A percentile compares a stretch with the other conserved stretches of the same genome.
phyloP scores from a whole-genome alignment of 495 filamentous ascomycete species.

The Podospora pseudoanserina region DNA sequence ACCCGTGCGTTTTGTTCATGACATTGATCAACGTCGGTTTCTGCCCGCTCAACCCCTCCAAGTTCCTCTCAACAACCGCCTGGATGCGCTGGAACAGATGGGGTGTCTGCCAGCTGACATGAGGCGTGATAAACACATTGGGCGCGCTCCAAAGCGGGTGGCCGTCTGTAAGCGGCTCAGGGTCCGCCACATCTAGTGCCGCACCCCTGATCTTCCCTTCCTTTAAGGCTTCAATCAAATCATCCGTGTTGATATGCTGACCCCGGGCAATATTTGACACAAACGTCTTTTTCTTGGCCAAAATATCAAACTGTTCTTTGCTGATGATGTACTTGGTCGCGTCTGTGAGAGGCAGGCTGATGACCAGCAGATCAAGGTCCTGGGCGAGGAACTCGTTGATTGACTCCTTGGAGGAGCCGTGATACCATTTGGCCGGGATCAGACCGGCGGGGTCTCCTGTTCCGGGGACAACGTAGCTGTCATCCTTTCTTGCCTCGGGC shows the following conservation, averaged over 20 bases:
- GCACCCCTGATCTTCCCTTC: slow-evolving; percentile 61
- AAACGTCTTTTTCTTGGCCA: slow-evolving; percentile 56
- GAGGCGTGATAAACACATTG: slow-evolving; percentile 76
- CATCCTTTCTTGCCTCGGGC: slow-evolving; percentile 55
- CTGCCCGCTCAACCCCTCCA: slow-evolving; percentile 30
- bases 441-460: slow-evolving; percentile 73
- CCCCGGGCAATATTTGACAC: slow-evolving; percentile 76
- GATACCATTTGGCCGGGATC: slow-evolving; percentile 70
- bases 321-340: slow-evolving; percentile 62
- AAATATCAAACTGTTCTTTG: slow-evolving; percentile 61
- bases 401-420: slow-evolving; percentile 56
- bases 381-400: slow-evolving; percentile 64
- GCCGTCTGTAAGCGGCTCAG: slow-evolving; percentile 71
- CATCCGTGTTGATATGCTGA: slow-evolving; percentile 64
- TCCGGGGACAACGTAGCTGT: slow-evolving; percentile 66
- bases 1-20: slow-evolving; percentile 32
- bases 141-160: slow-evolving; percentile 68
- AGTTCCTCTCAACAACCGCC: slow-evolving; percentile 45
- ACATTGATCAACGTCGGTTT: slow-evolving; percentile 30
- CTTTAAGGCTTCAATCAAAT: slow-evolving; percentile 61
- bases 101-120: slow-evolving; percentile 62
- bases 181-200: slow-evolving; percentile 82
- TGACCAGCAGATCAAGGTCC: slow-evolving; percentile 71
- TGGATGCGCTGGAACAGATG: slow-evolving; percentile 59
- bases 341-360: slow-evolving; percentile 69